Conservation (phyloP, 208 protist genomes). For the Phytomonas francai region DNA sequence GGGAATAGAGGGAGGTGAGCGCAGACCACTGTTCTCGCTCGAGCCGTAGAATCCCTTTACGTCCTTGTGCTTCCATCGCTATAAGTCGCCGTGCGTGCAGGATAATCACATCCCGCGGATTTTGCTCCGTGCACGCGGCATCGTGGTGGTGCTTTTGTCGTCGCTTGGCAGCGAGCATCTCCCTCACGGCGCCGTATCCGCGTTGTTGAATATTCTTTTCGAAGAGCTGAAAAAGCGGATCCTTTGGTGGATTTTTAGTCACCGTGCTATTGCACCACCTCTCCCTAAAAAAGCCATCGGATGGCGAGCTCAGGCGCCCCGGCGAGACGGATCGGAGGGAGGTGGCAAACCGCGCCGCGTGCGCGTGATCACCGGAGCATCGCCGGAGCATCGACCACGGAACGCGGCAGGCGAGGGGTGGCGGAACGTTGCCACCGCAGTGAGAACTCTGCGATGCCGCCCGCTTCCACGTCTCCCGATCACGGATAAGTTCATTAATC, state of each 20-base stretch:
- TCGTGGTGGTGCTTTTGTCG: neutral
- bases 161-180: neutral
- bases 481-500: constrained; percentile 34
- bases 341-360: constrained; percentile 24
- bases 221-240: neutral
- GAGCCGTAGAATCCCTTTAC: neutral
- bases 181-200: neutral
- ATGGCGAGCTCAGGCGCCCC: neutral
- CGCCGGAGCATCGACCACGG: constrained; percentile 41
- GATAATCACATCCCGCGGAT: neutral
- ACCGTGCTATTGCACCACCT: neutral
- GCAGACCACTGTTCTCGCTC: neutral
- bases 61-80: neutral
- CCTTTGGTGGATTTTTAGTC: neutral
- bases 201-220: neutral
- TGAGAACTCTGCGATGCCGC: constrained; percentile 20
- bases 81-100: neutral
- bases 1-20: neutral
- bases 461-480: constrained; percentile 36
- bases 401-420: constrained; percentile 11
- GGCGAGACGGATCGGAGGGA: constrained; percentile 11
- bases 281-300: neutral
- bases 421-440: neutral
- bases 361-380: constrained; percentile 33
- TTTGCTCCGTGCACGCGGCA: neutral